These are phyloP conservation scores for Plasmodium berghei DNA, from an alignment of 169 alveolate species.

Conservation along the genomic window DNA sequence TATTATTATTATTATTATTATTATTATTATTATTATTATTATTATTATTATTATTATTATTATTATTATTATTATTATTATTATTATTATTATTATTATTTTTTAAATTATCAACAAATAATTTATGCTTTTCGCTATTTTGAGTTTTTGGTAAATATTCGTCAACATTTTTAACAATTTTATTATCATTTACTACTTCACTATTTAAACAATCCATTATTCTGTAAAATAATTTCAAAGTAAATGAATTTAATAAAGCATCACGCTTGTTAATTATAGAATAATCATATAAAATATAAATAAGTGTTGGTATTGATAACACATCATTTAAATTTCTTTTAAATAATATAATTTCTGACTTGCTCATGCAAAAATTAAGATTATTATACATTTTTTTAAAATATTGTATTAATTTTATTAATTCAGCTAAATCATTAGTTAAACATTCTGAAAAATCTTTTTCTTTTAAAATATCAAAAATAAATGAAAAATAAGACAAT, in stretches of 20 bases:
- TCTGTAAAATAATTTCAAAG: conserved; percentile 12
- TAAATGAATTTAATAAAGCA: conserved; percentile 6
- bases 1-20: not conserved
- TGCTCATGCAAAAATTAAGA: conserved; percentile 59
- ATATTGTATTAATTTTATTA: conserved; percentile 43
- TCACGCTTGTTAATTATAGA: conserved; percentile 11
- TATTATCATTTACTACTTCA: not conserved
- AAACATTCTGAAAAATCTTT: conserved; percentile 10
- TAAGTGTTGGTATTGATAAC: conserved; percentile 27
- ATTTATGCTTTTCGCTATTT: not conserved
- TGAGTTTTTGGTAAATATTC: too few species aligned
- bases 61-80: not conserved
- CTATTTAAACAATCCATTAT: conserved; percentile 1
- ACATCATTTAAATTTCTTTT: conserved; percentile 18
- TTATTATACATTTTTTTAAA: conserved; percentile 60
- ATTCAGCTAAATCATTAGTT: conserved; percentile 30
- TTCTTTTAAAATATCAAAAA: conserved; percentile 41
- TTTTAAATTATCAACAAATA: not conserved
- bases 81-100: not conserved
- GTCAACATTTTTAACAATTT: not conserved
- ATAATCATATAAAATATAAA: conserved; percentile 39
- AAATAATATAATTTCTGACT: conserved; percentile 22
- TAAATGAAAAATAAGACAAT: conserved; percentile 36
- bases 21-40: not conserved
- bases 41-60: too few species aligned